phyloP scores from a whole-genome alignment of 768 basidiomycete species.

The Suillus weaverae region DNA sequence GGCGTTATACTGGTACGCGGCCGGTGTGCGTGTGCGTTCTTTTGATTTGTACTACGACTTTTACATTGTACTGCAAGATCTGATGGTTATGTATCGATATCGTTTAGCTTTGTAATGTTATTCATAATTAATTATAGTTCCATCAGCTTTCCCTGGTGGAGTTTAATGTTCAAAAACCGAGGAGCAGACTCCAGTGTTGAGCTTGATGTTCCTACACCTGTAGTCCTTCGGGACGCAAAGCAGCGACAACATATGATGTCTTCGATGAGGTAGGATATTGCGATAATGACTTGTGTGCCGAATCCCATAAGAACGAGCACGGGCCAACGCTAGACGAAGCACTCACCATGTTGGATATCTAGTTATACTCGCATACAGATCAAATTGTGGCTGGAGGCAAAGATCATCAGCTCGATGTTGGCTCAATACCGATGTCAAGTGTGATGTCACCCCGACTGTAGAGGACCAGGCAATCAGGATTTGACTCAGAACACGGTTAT shows the following conservation, averaged over 20 bases:
- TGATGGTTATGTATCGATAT: constrained; percentile 25
- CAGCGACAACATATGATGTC: not conserved
- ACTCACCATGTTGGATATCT: not conserved
- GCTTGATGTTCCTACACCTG: not conserved
- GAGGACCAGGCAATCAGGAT: too few relatives aligned
- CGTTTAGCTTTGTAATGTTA: constrained; percentile 13
- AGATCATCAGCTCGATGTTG: not conserved
- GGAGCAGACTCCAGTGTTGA: not conserved
- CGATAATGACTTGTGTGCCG: not conserved
- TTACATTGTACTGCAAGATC: not conserved
- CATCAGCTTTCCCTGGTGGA: not conserved
- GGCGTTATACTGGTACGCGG: not conserved
- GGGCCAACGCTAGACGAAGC: too few relatives aligned
- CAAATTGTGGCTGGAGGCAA: not conserved
- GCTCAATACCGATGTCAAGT: not conserved
- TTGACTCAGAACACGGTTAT: too few relatives aligned
- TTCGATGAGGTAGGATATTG: not conserved
- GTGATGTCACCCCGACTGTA: too few relatives aligned
- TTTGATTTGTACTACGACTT: constrained; percentile 10
- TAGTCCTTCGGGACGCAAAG: not conserved
- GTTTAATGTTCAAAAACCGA: not conserved
- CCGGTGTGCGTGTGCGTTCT: constrained; percentile 10
- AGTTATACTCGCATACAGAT: not conserved
- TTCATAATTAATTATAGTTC: not conserved
- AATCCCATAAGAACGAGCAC: too few relatives aligned